A percentile compares a stretch with the other conserved stretches of the same genome.
phyloP scores from a whole-genome alignment of 2,329 filamentous ascomycete species.

The Boeremia lycopersici region DNA sequence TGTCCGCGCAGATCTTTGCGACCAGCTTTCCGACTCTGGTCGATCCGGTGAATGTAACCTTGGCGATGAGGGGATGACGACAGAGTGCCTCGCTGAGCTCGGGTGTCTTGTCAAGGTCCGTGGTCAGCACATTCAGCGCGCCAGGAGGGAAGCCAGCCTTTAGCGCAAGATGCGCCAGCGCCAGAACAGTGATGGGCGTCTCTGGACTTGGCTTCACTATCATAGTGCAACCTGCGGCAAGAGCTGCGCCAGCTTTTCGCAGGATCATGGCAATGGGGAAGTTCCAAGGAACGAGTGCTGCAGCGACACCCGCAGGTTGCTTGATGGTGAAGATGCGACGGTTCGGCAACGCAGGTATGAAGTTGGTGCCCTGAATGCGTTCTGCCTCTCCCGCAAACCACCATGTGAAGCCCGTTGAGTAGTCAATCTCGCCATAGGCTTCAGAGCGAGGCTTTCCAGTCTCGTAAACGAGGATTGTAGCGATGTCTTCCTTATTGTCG shows the following conservation, averaged over 20 bases:
- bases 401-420: constrained; percentile 61
- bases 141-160: constrained; percentile 60
- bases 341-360: constrained; percentile 64
- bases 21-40: constrained; percentile 68
- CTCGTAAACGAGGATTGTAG: constrained; percentile 66
- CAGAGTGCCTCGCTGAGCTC: constrained; percentile 61
- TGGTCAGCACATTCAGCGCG: constrained; percentile 67
- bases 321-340: constrained; percentile 74
- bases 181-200: constrained; percentile 48
- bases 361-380: constrained; percentile 66
- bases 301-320: constrained; percentile 72
- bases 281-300: constrained; percentile 75
- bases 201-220: constrained; percentile 57
- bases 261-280: constrained; percentile 72
- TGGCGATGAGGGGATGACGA: constrained; percentile 64
- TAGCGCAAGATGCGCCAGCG: constrained; percentile 47
- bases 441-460: constrained; percentile 61
- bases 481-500: constrained; percentile 66
- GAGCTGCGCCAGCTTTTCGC: constrained; percentile 69
- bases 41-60: constrained; percentile 64
- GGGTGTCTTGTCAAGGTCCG: constrained; percentile 61
- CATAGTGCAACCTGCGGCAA: constrained; percentile 77
- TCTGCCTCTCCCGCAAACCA: constrained; percentile 61
- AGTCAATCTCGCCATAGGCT: constrained; percentile 60
- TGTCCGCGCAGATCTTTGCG: constrained; percentile 63